Evolutionary conservation across 768 basidiomycete species (phyloP), one percentile per base, ranked within the genome.

Genomic region (Kwoniella europaea): DNA sequence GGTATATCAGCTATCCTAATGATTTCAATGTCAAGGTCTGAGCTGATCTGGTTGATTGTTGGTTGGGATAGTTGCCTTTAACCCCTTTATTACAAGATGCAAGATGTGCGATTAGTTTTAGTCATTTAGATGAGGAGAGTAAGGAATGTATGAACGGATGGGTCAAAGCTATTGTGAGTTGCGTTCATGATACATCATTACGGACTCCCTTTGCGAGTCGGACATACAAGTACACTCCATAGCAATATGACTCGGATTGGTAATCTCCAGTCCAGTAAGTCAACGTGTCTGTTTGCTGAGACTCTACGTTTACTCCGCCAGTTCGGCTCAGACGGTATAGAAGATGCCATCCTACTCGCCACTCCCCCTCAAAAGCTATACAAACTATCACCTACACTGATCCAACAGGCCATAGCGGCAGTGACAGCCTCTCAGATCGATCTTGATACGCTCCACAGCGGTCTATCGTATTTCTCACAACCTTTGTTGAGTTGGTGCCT

Each of bases 391-490:
- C 74, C 83, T 9, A 82, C 82, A 1, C 71, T 86, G 50, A 79
- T 85, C 44, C 77, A 84, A 35, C 85, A 86, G 67, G 82, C 82
- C 10, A 76, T 85, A 57, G 63, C 68, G 22, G 85, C 85, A 0
- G 74, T 77, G 10, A 69, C 80, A 5, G 69, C 77, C 0, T 81
- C 82, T 22, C 75, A 81, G 3, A 82, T 86, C 50, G 84, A 84
- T 59, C 71, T 77, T 22, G 84, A 85, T 42, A 82, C 78, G 2
- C 79, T 86, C 3, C 77, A 80, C 54, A 77, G 79, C 27, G 85
- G 84, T 0, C 71, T 85, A 9, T 84, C 83, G 2, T 86, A 85
- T 72, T 86, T 85, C 71, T 78, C 81, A 1, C 85, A 85, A 68
- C 83, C 85, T 13, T 72, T 86, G 1, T 73, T 86, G 9, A 84